Evolutionary conservation across 106 monocot genomes (phyloP).

Genomic region (Chionographis japonica): DNA sequence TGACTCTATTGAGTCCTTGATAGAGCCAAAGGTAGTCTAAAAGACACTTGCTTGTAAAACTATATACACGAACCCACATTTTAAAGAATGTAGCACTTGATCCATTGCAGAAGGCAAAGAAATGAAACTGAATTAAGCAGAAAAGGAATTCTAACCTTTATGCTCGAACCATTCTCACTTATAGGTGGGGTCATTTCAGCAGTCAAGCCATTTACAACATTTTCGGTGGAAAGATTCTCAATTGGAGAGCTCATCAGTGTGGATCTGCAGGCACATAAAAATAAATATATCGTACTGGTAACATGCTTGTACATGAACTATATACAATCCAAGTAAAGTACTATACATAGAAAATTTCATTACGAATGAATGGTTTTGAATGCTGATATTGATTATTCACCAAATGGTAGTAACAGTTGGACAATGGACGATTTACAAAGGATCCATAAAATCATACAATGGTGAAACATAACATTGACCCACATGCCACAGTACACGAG

Average conservation of each 20-base stretch:
- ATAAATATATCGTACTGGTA: neutral
- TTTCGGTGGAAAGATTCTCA: conserved; percentile 47
- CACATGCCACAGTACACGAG: too few species aligned
- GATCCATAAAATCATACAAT: too few species aligned
- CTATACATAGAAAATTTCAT: neutral
- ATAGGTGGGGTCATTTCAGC: conserved; percentile 16
- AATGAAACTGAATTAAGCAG: neutral
- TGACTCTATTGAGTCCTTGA: too few species aligned
- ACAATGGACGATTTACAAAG: too few species aligned
- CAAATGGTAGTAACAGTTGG: too few species aligned
- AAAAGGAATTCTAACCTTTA: conserved; percentile 21
- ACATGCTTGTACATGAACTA: neutral
- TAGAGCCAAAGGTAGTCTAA: too few species aligned
- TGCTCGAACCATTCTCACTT: conserved; percentile 27
- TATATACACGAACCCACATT: too few species aligned
- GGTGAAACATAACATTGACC: too few species aligned
- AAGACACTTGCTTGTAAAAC: too few species aligned
- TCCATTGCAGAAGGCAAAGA: neutral
- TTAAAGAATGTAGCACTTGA: too few species aligned
- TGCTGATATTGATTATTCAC: too few species aligned
- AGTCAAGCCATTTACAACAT: conserved; percentile 23
- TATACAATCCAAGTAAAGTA: neutral
- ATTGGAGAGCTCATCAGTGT: conserved; percentile 29
- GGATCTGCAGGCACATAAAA: conserved; percentile 18
- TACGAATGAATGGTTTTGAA: too few species aligned